Evolutionary conservation across 108 stramenopile genomes (phyloP).

Genomic region (Seminavis robusta): DNA sequence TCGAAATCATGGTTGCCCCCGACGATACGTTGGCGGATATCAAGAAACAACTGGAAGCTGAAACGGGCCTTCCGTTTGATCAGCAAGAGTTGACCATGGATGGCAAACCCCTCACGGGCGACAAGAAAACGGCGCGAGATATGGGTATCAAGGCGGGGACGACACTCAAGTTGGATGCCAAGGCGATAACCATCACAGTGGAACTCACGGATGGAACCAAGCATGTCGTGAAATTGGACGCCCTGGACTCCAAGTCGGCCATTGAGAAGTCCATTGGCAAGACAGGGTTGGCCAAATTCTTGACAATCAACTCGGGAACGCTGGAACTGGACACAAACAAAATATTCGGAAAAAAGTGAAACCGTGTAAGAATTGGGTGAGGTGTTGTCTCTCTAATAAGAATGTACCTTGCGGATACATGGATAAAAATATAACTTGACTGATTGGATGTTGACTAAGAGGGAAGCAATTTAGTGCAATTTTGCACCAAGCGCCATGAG

Average conservation of each 20-base stretch:
- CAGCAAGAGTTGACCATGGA: conserved; percentile 18
- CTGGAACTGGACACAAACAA: conserved; percentile 1
- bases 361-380: conserved; percentile 12
- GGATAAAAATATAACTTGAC: no score
- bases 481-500: no score
- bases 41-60: conserved; percentile 17
- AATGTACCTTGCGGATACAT: no score
- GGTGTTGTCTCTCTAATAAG: no score
- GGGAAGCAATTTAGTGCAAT: no score
- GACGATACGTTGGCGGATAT: not conserved
- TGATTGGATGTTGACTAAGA: no score
- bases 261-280: conserved; percentile 15
- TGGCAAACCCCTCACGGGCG: conserved; percentile 4
- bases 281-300: conserved; percentile 14
- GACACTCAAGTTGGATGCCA: conserved; percentile 11
- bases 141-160: conserved; percentile 9
- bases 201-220: conserved; percentile 16
- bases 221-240: not conserved
- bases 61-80: conserved; percentile 5
- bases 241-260: conserved; percentile 3
- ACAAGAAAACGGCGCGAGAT: conserved; percentile 1
- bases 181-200: conserved; percentile 3
- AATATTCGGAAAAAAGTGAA: not conserved
- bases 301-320: conserved; percentile 4
- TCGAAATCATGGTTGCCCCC: conserved; percentile 15